Conservation (phyloP, 306 rosid genomes). For the Mimosa pudica region DNA sequence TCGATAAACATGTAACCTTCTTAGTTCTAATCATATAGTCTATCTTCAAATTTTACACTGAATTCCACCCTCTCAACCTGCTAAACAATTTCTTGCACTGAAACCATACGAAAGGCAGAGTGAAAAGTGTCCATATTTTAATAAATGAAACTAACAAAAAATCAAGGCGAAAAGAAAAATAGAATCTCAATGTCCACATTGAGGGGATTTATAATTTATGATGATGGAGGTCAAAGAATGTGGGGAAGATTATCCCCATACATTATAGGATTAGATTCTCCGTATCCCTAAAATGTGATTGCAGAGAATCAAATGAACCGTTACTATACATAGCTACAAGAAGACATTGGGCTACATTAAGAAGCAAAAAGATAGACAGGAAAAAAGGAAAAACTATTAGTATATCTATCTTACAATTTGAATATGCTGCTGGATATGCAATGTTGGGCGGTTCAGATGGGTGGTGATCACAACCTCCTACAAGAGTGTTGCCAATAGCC, state of each 20-base stretch:
- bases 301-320: constrained; percentile 55
- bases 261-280: constrained; percentile 52
- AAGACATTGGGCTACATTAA: constrained; percentile 34
- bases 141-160: background rate
- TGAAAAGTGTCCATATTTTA: background rate
- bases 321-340: constrained; percentile 21
- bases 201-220: constrained; percentile 19
- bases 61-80: background rate
- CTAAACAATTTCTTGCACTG: background rate
- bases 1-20: background rate
- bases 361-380: constrained; percentile 31
- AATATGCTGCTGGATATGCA: constrained; percentile 37
- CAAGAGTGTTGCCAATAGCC: constrained; percentile 83
- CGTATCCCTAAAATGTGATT: constrained; percentile 80
- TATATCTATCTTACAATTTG: constrained; percentile 60
- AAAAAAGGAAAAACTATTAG: background rate
- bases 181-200: constrained; percentile 16
- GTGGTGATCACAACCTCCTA: constrained; percentile 42
- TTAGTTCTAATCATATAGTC: background rate
- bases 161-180: background rate
- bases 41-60: background rate
- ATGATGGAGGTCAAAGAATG: constrained; percentile 29
- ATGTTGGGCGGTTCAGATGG: constrained; percentile 26
- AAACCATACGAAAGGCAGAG: background rate
- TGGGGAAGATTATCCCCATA: constrained; percentile 34